These are phyloP conservation scores for Leishmania amazonensis DNA, from an alignment of 208 protist genomes.

Conservation along the genomic window DNA sequence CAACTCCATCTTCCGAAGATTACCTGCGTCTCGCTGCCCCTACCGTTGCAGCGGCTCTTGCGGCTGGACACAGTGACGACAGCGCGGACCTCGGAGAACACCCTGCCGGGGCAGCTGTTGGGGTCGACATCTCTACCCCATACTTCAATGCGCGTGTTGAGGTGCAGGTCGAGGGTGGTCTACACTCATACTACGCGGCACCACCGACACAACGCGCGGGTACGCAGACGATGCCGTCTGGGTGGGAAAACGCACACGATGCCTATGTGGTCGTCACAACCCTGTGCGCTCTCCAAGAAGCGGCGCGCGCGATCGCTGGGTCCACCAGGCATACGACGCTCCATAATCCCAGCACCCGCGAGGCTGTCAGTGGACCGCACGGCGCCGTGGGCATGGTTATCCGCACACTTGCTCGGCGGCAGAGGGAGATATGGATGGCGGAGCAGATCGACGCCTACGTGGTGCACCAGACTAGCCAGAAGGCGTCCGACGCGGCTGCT, in stretches of 20 bases:
- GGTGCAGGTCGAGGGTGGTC: slow-evolving; percentile 3
- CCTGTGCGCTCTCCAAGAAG: slow-evolving; percentile 19
- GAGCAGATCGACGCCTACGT: neutral
- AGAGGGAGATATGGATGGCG: slow-evolving; percentile 2
- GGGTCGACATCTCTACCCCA: neutral
- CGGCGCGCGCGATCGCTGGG: neutral
- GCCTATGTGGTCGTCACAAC: slow-evolving; percentile 22
- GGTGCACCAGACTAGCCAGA: neutral
- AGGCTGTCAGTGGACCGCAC: neutral
- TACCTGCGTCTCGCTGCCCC: slow-evolving; percentile 2
- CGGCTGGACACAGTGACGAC: neutral
- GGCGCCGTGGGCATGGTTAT: neutral
- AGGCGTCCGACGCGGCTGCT: neutral
- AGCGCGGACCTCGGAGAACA: neutral
- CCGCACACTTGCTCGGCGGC: slow-evolving; percentile 7
- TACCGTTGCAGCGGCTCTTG: neutral
- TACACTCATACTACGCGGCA: slow-evolving; percentile 7
- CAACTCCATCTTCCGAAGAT: neutral
- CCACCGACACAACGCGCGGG: neutral
- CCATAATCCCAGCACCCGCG: neutral
- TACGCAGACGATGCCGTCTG: neutral
- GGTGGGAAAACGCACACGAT: slow-evolving; percentile 11
- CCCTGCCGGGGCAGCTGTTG: neutral
- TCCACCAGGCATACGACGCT: neutral
- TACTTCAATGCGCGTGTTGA: slow-evolving; percentile 6